Conservation (phyloP, 805 yeast species). For the Barnettozyma sucrosica region DNA sequence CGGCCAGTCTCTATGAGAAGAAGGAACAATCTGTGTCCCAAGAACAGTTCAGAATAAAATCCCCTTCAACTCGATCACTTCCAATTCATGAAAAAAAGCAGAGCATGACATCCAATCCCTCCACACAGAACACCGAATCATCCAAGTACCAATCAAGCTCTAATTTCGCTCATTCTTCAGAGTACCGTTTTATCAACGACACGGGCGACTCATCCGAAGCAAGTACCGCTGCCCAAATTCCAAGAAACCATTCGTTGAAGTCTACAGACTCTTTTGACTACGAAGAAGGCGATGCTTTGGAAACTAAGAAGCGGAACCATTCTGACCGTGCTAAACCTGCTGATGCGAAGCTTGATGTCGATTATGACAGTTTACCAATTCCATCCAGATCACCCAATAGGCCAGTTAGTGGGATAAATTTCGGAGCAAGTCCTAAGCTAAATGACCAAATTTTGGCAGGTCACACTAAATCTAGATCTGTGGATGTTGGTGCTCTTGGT, state of each 20-base stretch:
- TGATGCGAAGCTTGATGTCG: neutral
- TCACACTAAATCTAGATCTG: slow-evolving; percentile 1
- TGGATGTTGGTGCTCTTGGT: neutral
- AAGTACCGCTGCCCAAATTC: neutral
- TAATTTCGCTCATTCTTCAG: neutral
- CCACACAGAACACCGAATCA: slow-evolving; percentile 1
- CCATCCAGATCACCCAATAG: slow-evolving; percentile 27
- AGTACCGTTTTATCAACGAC: neutral
- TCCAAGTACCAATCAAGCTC: neutral
- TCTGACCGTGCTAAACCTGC: neutral
- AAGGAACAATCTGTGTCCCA: slow-evolving; percentile 2
- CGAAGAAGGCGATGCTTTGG: slow-evolving; percentile 10
- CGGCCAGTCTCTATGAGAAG: neutral
- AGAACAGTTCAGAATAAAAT: slow-evolving; percentile 6
- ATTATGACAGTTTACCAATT: slow-evolving; percentile 13
- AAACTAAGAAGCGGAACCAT: neutral
- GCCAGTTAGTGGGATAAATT: slow-evolving; percentile 18
- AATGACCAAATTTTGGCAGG: slow-evolving; percentile 4
- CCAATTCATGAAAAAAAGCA: slow-evolving; percentile 6
- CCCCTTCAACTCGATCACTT: slow-evolving; percentile 4
- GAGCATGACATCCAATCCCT: slow-evolving; percentile 3
- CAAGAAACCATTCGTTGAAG: slow-evolving; percentile 1
- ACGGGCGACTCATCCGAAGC: neutral
- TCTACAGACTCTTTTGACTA: slow-evolving; percentile 20
- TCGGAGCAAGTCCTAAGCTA: neutral